Percentiles rank a stretch among this genome's conserved stretches.
These are phyloP conservation scores for Yamadazyma dushanensis DNA, from an alignment of 1,139 yeast species.

Conservation along the genomic window DNA sequence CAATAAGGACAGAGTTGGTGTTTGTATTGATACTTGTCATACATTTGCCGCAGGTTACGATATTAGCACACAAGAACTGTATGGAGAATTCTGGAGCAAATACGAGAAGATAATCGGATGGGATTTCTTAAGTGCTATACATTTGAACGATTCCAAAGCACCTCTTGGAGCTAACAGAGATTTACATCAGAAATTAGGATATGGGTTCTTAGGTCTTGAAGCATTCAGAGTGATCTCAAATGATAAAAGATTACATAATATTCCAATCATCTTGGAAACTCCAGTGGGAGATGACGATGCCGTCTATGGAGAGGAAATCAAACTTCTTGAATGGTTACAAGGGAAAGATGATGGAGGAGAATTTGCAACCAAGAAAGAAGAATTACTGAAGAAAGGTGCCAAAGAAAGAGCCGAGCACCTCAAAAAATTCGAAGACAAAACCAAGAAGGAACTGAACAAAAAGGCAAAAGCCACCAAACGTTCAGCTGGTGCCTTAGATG, in stretches of 20 bases:
- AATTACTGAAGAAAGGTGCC: conserved; percentile 55
- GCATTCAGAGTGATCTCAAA: conserved; percentile 78
- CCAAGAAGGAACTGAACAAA: conserved; percentile 17
- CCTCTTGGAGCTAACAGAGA: conserved; percentile 90
- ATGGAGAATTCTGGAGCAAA: conserved; percentile 65
- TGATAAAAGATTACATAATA: conserved; percentile 53
- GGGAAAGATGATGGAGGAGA: conserved; percentile 62
- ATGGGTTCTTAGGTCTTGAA: conserved; percentile 87
- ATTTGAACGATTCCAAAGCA: conserved; percentile 91
- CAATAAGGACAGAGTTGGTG: conserved; percentile 81
- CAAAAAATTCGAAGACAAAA: conserved; percentile 40
- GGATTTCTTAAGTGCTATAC: conserved; percentile 76
- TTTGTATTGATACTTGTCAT: conserved; percentile 94
- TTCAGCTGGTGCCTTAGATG: conserved; percentile 22
- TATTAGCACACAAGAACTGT: conserved; percentile 54
- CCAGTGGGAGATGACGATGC: conserved; percentile 66
- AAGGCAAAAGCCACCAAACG: conserved; percentile 13
- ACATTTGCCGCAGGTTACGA: conserved; percentile 97
- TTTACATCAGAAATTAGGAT: conserved; percentile 85
- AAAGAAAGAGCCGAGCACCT: conserved; percentile 55
- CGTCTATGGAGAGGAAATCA: conserved; percentile 80
- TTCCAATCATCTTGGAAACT: conserved; percentile 90
- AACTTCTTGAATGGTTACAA: conserved; percentile 67
- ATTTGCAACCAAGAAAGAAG: conserved; percentile 45
- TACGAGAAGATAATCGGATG: conserved; percentile 76